Conservation (phyloP, 345 rosid species). For the Cardamine chenopodiifolia region DNA sequence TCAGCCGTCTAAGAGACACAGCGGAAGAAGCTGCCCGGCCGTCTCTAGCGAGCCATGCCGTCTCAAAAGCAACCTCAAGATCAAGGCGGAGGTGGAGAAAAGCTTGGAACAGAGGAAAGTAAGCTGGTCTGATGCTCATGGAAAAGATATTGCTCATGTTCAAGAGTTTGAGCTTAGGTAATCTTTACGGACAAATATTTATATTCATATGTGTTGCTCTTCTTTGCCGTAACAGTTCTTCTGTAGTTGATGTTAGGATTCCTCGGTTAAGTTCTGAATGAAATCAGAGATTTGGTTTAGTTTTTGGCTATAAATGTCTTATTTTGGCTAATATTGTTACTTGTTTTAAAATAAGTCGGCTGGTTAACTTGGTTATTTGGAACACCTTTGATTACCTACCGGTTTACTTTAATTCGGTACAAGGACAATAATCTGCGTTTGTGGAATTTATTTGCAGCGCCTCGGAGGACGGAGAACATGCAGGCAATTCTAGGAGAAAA, state of each 20-base stretch:
- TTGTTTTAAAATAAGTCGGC: not conserved
- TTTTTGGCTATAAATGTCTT: too few relatives aligned
- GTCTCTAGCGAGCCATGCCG: slow-evolving; percentile 41
- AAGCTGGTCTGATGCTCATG: slow-evolving; percentile 79
- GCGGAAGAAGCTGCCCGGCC: slow-evolving; percentile 30
- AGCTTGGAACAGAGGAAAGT: slow-evolving; percentile 63
- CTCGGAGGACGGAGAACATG: slow-evolving; percentile 69
- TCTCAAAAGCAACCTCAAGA: slow-evolving; percentile 71
- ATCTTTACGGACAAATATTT: not conserved
- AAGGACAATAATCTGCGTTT: slow-evolving; percentile 11
- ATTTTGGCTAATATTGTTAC: not conserved
- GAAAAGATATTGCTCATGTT: slow-evolving; percentile 77
- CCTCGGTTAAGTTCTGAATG: not conserved
- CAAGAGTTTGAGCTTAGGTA: slow-evolving; percentile 77
- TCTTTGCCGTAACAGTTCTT: not conserved
- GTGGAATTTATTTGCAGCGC: slow-evolving; percentile 40
- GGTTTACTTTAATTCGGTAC: not conserved
- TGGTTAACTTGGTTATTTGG: not conserved
- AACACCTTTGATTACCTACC: not conserved
- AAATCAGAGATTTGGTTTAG: not conserved
- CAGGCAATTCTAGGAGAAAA: slow-evolving; percentile 42
- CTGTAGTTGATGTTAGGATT: not conserved
- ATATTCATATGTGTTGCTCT: not conserved
- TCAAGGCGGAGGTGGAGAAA: slow-evolving; percentile 29
- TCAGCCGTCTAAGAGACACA: slow-evolving; percentile 28